Base-by-base conservation (phyloP, 2,329 filamentous ascomycete species). In the Aspergillus novofumigatus region DNA sequence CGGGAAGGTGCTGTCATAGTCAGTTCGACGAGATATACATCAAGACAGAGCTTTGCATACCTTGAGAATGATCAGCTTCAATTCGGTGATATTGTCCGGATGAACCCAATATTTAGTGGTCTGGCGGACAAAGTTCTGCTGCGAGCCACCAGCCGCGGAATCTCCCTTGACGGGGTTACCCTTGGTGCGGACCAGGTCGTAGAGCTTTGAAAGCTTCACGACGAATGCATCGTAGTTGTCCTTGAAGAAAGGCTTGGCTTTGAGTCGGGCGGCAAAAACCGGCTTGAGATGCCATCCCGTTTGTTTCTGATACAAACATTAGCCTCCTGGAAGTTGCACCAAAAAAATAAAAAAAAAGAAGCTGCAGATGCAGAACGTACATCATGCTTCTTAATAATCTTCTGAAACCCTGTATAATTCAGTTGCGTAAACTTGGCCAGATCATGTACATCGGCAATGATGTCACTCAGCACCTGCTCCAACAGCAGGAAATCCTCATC, bases 51-150 rank as follows among this genome's bases (percentile, higher is more conserved):
- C 3, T n/a, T 11, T 17, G 11, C 70, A 48, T 69, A 81, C 80
- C 80, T 99, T 97, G 53, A 99, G 81, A 70, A 99, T 92, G 70
- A 99, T 93, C 74, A 99, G 87, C 80, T 99, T 99, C 60, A 99
- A 78, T 78, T 99, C 94, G 4, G 94, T 97, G 66, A 99, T 94
- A 70, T 99, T 99, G 76, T 97, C 94, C 2, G 90, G 91, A 70
- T 99, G 94, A 49, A 99, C 94, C 94, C 94, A 99, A 79, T 99
- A 99, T 76, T 99, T 99, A 32, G 94, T 99, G 0, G 94, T 99
- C 72, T 97, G 91, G 58, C 94, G 90, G 60, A 99, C 86, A 71
- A 99, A 99, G 80, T 89, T 97, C 70, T 92, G 93, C 76, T 99
- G 94, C 62, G 84, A 86, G 55, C 93, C 94, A 66, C 94, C 94